Percentiles rank a stretch among this genome's conserved stretches.
Evolutionary conservation across 768 basidiomycete genomes (phyloP).

Genomic region (Kwoniella dejecticola): DNA sequence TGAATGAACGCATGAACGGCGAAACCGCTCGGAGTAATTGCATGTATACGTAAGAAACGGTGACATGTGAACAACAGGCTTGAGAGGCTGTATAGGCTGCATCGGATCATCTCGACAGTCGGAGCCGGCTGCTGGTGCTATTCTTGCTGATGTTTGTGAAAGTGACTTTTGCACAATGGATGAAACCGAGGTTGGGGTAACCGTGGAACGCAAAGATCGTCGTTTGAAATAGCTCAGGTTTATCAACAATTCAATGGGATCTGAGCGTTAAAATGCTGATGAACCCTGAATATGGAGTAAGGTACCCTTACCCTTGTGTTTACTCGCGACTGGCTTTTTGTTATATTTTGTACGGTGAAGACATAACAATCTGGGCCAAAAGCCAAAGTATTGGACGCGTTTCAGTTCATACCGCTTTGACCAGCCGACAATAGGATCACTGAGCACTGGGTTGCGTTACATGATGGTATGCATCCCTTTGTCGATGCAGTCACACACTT

Average conservation of each 20-base stretch:
- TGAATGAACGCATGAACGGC: too few relatives aligned
- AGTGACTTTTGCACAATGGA: neutral
- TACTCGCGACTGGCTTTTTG: conserved; percentile 7
- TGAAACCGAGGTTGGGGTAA: neutral
- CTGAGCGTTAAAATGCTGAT: neutral
- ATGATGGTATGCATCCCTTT: neutral
- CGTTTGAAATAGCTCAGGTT: neutral
- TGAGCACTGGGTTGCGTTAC: neutral
- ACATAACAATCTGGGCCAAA: neutral
- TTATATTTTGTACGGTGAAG: neutral
- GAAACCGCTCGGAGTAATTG: too few relatives aligned
- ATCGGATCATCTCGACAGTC: conserved; percentile 3
- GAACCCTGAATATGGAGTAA: neutral
- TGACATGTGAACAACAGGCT: too few relatives aligned
- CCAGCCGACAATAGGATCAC: neutral
- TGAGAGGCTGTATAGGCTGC: too few relatives aligned
- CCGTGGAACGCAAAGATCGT: conserved; percentile 13
- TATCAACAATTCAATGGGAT: neutral
- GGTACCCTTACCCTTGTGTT: neutral
- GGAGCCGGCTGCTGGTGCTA: too few relatives aligned
- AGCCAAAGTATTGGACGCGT: conserved; percentile 6
- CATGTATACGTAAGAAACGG: too few relatives aligned
- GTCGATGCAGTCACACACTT: neutral
- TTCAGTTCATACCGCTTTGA: conserved; percentile 9
- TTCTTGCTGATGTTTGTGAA: neutral